Conservation (phyloP, 345 rosid species). For the Citrus sp. region DNA sequence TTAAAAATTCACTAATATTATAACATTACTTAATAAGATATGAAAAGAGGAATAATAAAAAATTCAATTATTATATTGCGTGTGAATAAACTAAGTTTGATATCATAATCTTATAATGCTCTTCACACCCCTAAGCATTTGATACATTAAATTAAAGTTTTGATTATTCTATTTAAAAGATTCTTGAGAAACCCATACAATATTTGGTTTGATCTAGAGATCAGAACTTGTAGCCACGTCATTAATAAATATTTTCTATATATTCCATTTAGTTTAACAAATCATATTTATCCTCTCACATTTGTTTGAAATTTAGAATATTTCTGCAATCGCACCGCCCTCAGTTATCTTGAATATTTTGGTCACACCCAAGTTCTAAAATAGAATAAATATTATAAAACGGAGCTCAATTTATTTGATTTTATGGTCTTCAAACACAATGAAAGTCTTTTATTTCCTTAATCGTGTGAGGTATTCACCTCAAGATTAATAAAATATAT, state of each 20-base stretch:
- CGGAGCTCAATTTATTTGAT: neutral
- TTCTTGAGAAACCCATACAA: neutral
- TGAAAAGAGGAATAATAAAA: neutral
- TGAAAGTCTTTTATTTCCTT: too few species aligned
- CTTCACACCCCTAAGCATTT: neutral
- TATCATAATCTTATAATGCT: too few species aligned
- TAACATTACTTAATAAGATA: neutral
- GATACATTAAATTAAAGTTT: neutral
- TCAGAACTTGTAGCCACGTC: neutral
- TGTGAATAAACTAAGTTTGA: neutral
- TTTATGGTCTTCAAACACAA: too few species aligned
- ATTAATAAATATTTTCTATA: neutral
- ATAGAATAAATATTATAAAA: neutral
- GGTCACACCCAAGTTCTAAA: neutral
- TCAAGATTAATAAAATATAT: too few species aligned
- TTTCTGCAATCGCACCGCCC: neutral
- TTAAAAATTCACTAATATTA: neutral
- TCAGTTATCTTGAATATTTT: neutral
- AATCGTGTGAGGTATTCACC: too few species aligned
- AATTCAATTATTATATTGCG: neutral
- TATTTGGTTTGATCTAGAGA: neutral
- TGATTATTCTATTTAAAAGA: neutral
- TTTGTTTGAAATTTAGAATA: neutral
- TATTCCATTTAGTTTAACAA: neutral
- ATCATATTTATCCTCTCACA: neutral